Conservation (phyloP, 2,329 filamentous ascomycete genomes). For the Septoria linicola region DNA sequence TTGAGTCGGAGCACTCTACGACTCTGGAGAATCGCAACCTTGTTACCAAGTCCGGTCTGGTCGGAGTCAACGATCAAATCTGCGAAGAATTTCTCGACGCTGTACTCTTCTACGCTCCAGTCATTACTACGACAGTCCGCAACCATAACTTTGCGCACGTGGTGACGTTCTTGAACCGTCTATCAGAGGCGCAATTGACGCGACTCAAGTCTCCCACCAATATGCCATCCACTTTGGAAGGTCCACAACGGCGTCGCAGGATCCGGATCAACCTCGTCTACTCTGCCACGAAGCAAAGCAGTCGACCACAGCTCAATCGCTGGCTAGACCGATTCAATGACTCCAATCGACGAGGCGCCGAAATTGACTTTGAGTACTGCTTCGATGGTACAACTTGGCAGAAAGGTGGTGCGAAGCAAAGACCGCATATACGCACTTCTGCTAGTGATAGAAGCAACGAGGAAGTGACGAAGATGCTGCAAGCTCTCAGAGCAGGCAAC, state of each 20-base stretch:
- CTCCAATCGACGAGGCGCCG: constrained; percentile 5
- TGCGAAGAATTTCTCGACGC: constrained; percentile 16
- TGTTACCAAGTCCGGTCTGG: constrained; percentile 4
- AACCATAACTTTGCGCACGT: constrained; percentile 17
- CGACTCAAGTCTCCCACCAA: background rate
- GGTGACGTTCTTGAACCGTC: constrained; percentile 16
- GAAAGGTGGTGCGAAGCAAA: constrained; percentile 10
- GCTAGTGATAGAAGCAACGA: constrained; percentile 1
- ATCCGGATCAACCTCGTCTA: constrained; percentile 13
- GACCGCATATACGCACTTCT: constrained; percentile 1
- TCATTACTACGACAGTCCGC: constrained; percentile 9
- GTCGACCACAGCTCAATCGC: constrained; percentile 7
- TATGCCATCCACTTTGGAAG: background rate
- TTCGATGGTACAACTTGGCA: constrained; percentile 6
- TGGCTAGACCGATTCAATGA: constrained; percentile 19
- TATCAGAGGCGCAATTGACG: constrained; percentile 12
- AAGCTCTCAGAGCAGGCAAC: too few species aligned
- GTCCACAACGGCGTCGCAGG: too few species aligned
- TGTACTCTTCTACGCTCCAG: constrained; percentile 7
- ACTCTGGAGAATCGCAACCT: constrained; percentile 3
- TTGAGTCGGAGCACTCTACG: background rate
- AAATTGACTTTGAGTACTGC: constrained; percentile 14
- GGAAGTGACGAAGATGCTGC: background rate
- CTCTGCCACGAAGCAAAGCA: constrained; percentile 7
- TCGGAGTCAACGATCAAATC: constrained; percentile 13